Evolutionary conservation across 2,329 filamentous ascomycete species (phyloP).

Genomic region (Chaetomium sp.): DNA sequence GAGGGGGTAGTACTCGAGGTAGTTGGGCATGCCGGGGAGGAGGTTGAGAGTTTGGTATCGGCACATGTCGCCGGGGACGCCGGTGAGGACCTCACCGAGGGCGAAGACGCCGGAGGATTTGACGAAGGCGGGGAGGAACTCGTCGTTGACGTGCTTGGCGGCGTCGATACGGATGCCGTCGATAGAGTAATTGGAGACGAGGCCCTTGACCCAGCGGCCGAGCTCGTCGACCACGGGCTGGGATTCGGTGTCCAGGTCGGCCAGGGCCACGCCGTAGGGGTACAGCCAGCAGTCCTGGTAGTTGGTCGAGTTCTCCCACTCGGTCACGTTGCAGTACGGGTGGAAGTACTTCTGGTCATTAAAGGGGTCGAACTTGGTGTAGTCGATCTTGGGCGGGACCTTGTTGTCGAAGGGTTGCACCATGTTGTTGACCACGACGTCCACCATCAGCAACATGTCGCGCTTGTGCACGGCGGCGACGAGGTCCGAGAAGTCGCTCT

Average conservation of each 20-base stretch:
- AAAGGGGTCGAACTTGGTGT: conserved; percentile 36
- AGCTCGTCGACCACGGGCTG: conserved; percentile 43
- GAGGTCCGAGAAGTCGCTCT: conserved; percentile 51
- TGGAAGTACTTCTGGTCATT: conserved; percentile 55
- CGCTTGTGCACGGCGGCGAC: conserved; percentile 35
- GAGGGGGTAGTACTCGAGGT: conserved; percentile 40
- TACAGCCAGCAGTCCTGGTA: conserved; percentile 46
- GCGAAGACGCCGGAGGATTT: conserved; percentile 51
- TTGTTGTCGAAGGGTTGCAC: conserved; percentile 35
- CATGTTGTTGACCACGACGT: conserved; percentile 50
- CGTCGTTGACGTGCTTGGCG: conserved; percentile 54
- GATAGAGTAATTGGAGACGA: conserved; percentile 56
- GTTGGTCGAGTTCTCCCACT: conserved; percentile 46
- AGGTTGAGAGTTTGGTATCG: conserved; percentile 47
- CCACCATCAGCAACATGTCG: conserved; percentile 41
- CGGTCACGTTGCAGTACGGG: conserved; percentile 46
- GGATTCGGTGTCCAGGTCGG: conserved; percentile 54
- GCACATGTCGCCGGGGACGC: conserved; percentile 44
- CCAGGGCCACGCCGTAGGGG: conserved; percentile 49
- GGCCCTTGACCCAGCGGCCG: conserved; percentile 51
- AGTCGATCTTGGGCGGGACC: conserved; percentile 37
- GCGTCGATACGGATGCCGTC: conserved; percentile 57
- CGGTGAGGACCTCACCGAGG: conserved; percentile 55
- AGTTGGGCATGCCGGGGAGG: conserved; percentile 51
- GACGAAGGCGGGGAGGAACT: conserved; percentile 51